Conservation (phyloP, 805 yeast species). For the Nakazawaea ambrosiae region DNA sequence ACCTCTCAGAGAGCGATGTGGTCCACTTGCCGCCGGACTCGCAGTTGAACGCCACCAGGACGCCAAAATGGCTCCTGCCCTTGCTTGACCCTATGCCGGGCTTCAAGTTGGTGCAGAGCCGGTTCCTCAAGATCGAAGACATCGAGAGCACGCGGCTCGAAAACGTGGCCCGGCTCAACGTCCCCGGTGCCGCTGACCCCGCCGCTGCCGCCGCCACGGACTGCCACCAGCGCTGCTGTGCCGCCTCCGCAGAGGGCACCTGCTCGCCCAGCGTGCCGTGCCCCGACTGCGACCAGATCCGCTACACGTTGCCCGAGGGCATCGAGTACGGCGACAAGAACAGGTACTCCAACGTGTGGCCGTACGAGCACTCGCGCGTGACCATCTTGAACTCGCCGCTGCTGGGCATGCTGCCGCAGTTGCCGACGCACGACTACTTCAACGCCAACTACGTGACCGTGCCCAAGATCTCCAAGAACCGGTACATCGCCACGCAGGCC, state of each 20-base stretch:
- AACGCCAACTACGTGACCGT: constrained; percentile 36
- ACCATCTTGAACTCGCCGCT: constrained; percentile 21
- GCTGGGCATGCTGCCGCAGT: background rate
- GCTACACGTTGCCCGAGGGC: constrained; percentile 34
- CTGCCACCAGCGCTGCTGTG: too few species aligned
- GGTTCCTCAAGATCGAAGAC: constrained; percentile 31
- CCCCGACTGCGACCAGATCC: constrained; percentile 33
- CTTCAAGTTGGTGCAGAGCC: constrained; percentile 20
- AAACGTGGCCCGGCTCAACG: constrained; percentile 18
- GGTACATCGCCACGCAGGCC: constrained; percentile 39
- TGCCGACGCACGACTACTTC: constrained; percentile 28
- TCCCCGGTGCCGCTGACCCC: background rate
- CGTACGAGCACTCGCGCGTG: constrained; percentile 41
- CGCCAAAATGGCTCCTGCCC: constrained; percentile 12
- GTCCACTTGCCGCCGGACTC: constrained; percentile 10
- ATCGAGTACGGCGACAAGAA: constrained; percentile 38
- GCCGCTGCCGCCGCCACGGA: background rate
- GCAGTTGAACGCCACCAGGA: constrained; percentile 7
- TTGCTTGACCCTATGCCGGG: constrained; percentile 15
- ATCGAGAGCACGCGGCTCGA: constrained; percentile 31
- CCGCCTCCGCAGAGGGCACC: constrained; percentile 17
- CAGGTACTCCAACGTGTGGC: constrained; percentile 40
- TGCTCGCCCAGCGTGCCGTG: constrained; percentile 36
- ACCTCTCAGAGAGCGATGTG: background rate
- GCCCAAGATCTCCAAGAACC: constrained; percentile 18